phyloP scores from a whole-genome alignment of 2,329 filamentous ascomycete genomes.

The Sporothrix luriei region DNA sequence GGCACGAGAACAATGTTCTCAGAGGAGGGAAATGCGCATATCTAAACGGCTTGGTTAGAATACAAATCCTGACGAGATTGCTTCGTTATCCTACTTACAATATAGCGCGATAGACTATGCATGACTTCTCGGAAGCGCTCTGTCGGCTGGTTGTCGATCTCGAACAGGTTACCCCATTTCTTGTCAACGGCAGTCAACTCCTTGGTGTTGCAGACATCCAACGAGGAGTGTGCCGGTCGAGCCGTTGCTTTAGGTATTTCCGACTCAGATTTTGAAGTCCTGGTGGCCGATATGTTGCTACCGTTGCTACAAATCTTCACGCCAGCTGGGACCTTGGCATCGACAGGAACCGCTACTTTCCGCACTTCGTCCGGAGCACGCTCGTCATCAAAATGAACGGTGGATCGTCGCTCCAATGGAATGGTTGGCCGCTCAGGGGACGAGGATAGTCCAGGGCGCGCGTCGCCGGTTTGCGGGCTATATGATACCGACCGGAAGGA shows the following conservation, averaged over 20 bases:
- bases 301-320: not conserved
- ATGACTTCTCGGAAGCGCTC: conserved; percentile 70
- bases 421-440: not conserved
- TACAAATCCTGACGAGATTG: no score
- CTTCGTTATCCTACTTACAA: conserved; percentile 54
- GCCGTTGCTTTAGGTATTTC: not conserved
- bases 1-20: conserved; percentile 59
- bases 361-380: not conserved
- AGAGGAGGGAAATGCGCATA: not conserved
- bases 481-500: conserved; percentile 20
- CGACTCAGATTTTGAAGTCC: not conserved
- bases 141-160: conserved; percentile 67
- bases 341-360: not conserved
- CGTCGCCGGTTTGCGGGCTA: not conserved
- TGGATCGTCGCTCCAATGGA: conserved; percentile 13
- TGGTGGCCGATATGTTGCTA: conserved; percentile 6
- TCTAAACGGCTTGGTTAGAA: not conserved
- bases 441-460: not conserved
- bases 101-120: conserved; percentile 70
- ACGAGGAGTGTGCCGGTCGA: not conserved
- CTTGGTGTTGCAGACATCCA: not conserved
- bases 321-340: not conserved
- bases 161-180: conserved; percentile 73
- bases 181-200: conserved; percentile 34
- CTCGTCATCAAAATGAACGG: conserved; percentile 27